Percentiles rank a stretch among this genome's conserved stretches.
Conservation (phyloP, 2,329 filamentous ascomycete species). For the Pseudogymnoascus sp. region DNA sequence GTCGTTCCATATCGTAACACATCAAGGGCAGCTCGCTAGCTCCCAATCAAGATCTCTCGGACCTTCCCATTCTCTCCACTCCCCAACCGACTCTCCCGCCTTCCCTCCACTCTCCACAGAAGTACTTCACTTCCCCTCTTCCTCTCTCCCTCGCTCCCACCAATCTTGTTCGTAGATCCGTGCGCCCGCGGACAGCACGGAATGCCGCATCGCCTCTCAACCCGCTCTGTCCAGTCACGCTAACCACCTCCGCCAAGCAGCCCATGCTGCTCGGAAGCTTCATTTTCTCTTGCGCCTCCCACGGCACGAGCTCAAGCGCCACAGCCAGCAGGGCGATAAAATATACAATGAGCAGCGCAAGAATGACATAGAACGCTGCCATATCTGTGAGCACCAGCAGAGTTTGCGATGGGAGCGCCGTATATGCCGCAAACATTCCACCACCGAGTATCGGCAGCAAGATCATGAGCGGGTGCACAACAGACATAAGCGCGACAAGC, state of each 20-base stretch:
- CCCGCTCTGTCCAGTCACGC: constrained; percentile 66
- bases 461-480: constrained; percentile 51
- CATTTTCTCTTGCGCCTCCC: constrained; percentile 43
- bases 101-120: constrained; percentile 23
- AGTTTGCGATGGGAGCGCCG: constrained; percentile 37
- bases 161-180: constrained; percentile 61
- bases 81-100: constrained; percentile 23
- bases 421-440: constrained; percentile 67
- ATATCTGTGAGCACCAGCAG: constrained; percentile 66
- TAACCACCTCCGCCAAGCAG: constrained; percentile 68
- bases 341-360: constrained; percentile 65
- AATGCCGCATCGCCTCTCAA: constrained; percentile 68
- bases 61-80: constrained; percentile 23
- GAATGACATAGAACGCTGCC: constrained; percentile 63
- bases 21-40: neutral
- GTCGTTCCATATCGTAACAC: neutral
- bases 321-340: constrained; percentile 53
- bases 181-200: constrained; percentile 55
- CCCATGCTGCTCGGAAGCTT: constrained; percentile 65
- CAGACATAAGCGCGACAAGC: constrained; percentile 49
- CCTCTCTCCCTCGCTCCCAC: constrained; percentile 24
- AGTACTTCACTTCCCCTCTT: constrained; percentile 17
- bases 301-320: constrained; percentile 2
- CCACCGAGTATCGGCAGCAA: constrained; percentile 60
- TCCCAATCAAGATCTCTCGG: constrained; percentile 1